Conservation (phyloP, 2,329 filamentous ascomycete species). For the Massarina eburnea region DNA sequence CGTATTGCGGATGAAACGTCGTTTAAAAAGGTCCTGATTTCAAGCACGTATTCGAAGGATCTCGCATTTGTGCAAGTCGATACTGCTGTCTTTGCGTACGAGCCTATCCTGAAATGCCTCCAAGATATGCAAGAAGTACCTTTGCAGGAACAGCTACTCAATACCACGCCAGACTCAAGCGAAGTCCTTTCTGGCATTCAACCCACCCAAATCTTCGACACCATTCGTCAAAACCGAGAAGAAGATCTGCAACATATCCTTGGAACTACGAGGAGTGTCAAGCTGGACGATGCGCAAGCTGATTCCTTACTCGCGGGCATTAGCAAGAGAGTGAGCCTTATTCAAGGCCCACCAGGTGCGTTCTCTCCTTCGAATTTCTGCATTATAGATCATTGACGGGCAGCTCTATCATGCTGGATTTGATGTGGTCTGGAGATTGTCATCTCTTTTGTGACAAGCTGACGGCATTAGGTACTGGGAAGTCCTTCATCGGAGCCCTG, state of each 20-base stretch:
- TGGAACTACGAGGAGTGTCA: constrained; percentile 25
- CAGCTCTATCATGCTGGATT: background rate
- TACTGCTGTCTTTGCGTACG: constrained; percentile 68
- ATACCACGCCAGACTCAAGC: constrained; percentile 14
- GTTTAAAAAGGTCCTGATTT: constrained; percentile 50
- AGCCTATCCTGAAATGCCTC: constrained; percentile 64
- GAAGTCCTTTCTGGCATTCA: constrained; percentile 26
- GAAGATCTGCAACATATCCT: constrained; percentile 23
- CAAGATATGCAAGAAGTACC: constrained; percentile 60
- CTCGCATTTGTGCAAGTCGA: constrained; percentile 62
- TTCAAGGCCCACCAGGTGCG: constrained; percentile 72
- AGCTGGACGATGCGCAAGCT: constrained; percentile 58
- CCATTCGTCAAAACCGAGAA: constrained; percentile 18
- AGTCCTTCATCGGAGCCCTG: constrained; percentile 71
- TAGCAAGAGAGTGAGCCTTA: constrained; percentile 57
- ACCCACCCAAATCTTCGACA: constrained; percentile 25
- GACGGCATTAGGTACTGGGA: constrained; percentile 63
- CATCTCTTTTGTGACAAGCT: background rate
- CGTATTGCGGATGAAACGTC: constrained; percentile 53
- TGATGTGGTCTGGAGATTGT: background rate
- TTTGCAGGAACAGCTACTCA: constrained; percentile 57
- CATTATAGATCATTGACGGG: background rate
- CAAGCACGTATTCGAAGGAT: constrained; percentile 22
- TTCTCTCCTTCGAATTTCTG: background rate
- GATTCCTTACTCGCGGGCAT: constrained; percentile 60